These are phyloP conservation scores for Solanum ahanhuiri DNA, from an alignment of 257 asterid species.

Conservation along the genomic window DNA sequence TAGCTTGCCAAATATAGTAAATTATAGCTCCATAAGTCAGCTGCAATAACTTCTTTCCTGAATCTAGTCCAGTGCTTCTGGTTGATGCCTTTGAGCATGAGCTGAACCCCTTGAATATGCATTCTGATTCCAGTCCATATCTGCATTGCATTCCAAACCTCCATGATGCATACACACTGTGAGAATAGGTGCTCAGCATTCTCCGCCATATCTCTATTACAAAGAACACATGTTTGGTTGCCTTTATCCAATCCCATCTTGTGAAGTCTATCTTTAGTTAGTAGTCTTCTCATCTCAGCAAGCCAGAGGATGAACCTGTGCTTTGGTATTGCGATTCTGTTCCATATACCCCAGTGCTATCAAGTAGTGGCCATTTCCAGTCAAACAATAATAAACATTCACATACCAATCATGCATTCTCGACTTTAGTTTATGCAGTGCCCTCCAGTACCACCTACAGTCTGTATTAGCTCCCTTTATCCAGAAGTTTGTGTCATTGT, in stretches of 20 bases:
- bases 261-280: background rate
- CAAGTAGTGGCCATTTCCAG: background rate
- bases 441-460: background rate
- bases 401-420: background rate
- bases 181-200: background rate
- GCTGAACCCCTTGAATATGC: background rate
- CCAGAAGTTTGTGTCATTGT: background rate
- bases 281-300: background rate
- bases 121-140: background rate
- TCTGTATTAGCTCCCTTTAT: background rate
- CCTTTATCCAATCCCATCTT: background rate
- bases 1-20: too few relatives aligned
- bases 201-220: background rate
- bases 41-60: too few relatives aligned
- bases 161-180: background rate
- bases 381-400: background rate
- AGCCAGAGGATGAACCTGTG: background rate
- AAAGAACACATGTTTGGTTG: background rate
- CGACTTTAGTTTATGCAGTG: background rate
- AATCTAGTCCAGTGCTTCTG: too few relatives aligned
- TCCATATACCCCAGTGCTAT: background rate
- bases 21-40: too few relatives aligned
- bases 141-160: background rate
- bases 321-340: background rate
- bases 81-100: background rate